Evolutionary conservation across 768 basidiomycete genomes (phyloP).

Genomic region (Tylopilus plumbeoviolaceoides): DNA sequence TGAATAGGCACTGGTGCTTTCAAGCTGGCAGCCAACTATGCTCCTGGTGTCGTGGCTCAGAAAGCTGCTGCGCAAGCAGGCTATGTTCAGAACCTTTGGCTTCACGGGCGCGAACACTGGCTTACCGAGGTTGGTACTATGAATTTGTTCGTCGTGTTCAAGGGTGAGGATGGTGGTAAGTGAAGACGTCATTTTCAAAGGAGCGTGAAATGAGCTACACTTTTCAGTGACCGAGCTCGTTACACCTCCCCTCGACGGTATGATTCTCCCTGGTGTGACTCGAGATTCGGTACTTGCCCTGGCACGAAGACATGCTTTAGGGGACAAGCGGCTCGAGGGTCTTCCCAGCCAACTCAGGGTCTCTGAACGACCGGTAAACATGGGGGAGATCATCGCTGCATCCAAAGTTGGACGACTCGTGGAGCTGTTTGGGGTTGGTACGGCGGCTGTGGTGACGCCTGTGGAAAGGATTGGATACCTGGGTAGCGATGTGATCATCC

Average conservation of each 20-base stretch:
- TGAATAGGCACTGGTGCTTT: conserved; percentile 72
- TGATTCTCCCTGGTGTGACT: conserved; percentile 68
- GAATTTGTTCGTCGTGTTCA: conserved; percentile 86
- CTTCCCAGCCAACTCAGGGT: conserved; percentile 56
- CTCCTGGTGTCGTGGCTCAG: conserved; percentile 83
- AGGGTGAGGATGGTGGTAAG: conserved; percentile 61
- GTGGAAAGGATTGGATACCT: conserved; percentile 57
- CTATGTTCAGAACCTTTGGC: conserved; percentile 88
- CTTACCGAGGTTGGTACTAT: conserved; percentile 80
- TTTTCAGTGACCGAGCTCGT: conserved; percentile 49
- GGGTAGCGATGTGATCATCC: conserved; percentile 50
- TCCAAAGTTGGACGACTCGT: conserved; percentile 39
- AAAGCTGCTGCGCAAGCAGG: conserved; percentile 69
- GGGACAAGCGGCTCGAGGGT: conserved; percentile 41
- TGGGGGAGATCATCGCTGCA: conserved; percentile 65
- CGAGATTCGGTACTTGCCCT: conserved; percentile 49
- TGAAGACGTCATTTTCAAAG: not conserved
- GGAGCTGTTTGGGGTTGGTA: conserved; percentile 50
- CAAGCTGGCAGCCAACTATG: conserved; percentile 88
- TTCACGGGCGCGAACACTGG: conserved; percentile 61
- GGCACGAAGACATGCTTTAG: conserved; percentile 53
- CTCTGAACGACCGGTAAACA: conserved; percentile 68
- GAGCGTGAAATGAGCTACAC: not conserved
- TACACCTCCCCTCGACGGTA: conserved; percentile 62
- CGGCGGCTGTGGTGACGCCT: conserved; percentile 50